Conservation (phyloP, 495 filamentous ascomycete genomes). For the Penicillium parvum region DNA sequence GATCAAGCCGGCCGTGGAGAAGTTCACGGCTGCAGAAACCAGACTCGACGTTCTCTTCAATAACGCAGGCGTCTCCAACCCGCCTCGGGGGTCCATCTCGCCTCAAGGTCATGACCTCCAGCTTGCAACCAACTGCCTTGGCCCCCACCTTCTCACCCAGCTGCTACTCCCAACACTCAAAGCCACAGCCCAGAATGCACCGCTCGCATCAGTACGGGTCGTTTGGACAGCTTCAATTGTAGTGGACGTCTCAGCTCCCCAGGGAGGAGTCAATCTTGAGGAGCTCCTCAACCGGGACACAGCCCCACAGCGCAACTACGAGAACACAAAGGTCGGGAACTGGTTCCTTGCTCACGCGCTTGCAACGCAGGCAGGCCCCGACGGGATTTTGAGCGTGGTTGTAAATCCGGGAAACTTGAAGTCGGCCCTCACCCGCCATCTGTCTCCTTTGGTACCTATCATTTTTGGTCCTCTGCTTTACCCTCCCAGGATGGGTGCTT, state of each 20-base stretch:
- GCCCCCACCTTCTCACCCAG: slow-evolving; percentile 30
- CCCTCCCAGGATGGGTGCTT: slow-evolving; percentile 28
- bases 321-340: slow-evolving; percentile 22
- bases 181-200: neutral
- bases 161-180: slow-evolving; percentile 22
- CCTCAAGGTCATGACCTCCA: slow-evolving; percentile 37
- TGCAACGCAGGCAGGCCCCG: slow-evolving; percentile 1
- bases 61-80: slow-evolving; percentile 48
- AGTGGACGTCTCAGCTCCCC: slow-evolving; percentile 4
- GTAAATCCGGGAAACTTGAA: slow-evolving; percentile 12
- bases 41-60: slow-evolving; percentile 52
- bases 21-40: slow-evolving; percentile 35
- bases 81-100: slow-evolving; percentile 23
- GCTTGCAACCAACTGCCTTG: slow-evolving; percentile 37
- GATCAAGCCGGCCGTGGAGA: slow-evolving; percentile 42
- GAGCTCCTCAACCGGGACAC: neutral
- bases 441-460: slow-evolving; percentile 8
- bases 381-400: slow-evolving; percentile 27
- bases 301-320: slow-evolving; percentile 18
- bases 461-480: slow-evolving; percentile 23
- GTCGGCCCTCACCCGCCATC: slow-evolving; percentile 5
- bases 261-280: slow-evolving; percentile 1
- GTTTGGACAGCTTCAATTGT: slow-evolving; percentile 8
- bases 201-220: slow-evolving; percentile 5
- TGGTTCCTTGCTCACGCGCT: slow-evolving; percentile 23